These are phyloP conservation scores for Apium graveolens DNA, from an alignment of 129 eudicot genomes.

Conservation along the genomic window DNA sequence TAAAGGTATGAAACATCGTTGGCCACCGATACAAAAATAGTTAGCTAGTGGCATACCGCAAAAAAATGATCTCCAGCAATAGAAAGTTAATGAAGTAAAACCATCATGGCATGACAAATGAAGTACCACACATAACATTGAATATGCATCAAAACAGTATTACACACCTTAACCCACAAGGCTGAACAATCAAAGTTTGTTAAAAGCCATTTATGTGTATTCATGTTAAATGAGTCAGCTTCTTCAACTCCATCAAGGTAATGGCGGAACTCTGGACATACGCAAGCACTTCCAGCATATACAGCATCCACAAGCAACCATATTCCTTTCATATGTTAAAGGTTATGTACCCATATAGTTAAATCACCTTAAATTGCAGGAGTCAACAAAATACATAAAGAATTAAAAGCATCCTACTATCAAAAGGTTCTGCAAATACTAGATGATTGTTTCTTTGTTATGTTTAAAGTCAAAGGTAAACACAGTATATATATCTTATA, in stretches of 20 bases:
- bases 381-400: background rate
- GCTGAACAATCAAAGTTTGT: constrained; percentile 96
- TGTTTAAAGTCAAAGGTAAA: background rate
- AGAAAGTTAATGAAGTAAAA: background rate
- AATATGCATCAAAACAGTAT: background rate
- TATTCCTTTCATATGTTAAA: constrained; percentile 53
- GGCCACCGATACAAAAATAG: background rate
- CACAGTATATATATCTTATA: background rate
- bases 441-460: background rate
- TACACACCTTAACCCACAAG: constrained; percentile 82
- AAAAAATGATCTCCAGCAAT: background rate
- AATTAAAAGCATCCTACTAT: background rate
- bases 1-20: background rate
- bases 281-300: constrained; percentile 97
- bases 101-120: background rate
- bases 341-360: constrained; percentile 7
- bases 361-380: constrained; percentile 4
- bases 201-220: constrained; percentile 90
- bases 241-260: constrained; percentile 78
- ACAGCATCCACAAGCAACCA: constrained; percentile 99
- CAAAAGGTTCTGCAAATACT: background rate
- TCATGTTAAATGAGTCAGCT: constrained; percentile 93
- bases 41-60: background rate
- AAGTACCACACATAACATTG: background rate
- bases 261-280: constrained; percentile 88